These are phyloP conservation scores for Vigna mungo DNA, from an alignment of 306 rosid genomes.

Conservation along the genomic window DNA sequence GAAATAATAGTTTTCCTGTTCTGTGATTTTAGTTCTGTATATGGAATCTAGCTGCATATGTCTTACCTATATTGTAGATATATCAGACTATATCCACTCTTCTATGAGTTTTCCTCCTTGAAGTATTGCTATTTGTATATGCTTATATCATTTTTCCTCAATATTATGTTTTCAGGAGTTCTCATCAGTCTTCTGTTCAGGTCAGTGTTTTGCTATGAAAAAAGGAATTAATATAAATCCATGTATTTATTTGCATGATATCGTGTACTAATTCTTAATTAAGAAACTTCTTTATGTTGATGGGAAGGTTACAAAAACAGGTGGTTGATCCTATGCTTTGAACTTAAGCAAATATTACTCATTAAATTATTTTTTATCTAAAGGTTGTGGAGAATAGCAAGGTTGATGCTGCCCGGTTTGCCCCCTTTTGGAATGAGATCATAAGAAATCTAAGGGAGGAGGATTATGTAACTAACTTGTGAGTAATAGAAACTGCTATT, in stretches of 20 bases:
- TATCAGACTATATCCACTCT: slow-evolving; percentile 1
- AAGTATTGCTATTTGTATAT: neutral
- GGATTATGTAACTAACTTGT: slow-evolving; percentile 88
- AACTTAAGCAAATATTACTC: neutral
- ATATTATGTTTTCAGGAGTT: slow-evolving; percentile 59
- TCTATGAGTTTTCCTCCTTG: slow-evolving; percentile 1
- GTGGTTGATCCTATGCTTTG: too few relatives aligned
- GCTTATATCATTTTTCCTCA: slow-evolving; percentile 24
- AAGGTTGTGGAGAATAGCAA: slow-evolving; percentile 69
- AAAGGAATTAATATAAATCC: slow-evolving; percentile 15
- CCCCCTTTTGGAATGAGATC: slow-evolving; percentile 97
- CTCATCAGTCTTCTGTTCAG: slow-evolving; percentile 59
- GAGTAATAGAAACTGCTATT: slow-evolving; percentile 49
- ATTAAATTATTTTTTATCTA: slow-evolving; percentile 40
- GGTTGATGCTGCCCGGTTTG: slow-evolving; percentile 84
- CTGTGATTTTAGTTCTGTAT: slow-evolving; percentile 30
- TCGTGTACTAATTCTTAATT: neutral
- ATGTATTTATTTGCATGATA: slow-evolving; percentile 23
- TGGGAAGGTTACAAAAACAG: neutral
- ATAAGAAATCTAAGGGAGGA: slow-evolving; percentile 86
- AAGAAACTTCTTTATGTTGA: slow-evolving; percentile 4
- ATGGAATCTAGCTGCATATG: neutral
- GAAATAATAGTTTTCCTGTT: slow-evolving; percentile 2
- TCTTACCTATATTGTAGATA: neutral
- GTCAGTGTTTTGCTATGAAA: slow-evolving; percentile 51